These are phyloP conservation scores for Tuber indicum DNA, from an alignment of 495 filamentous ascomycete species.

Conservation along the genomic window DNA sequence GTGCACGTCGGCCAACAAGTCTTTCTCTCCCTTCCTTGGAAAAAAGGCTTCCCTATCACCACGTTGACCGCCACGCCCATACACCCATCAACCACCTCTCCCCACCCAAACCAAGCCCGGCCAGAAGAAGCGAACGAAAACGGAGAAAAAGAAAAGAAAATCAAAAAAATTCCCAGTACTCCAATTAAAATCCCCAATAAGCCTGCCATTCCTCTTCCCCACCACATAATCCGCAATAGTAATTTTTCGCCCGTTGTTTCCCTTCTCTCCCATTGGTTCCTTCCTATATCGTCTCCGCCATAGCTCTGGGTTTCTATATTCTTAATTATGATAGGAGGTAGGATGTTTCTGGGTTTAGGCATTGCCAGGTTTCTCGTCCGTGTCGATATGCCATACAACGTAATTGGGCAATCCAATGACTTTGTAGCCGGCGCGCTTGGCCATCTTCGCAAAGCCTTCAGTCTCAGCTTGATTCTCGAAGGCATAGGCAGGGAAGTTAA, in stretches of 20 bases:
- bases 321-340: constrained; percentile 49
- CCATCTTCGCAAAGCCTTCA: constrained; percentile 97
- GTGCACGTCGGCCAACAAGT: background rate
- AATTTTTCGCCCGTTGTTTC: constrained; percentile 26
- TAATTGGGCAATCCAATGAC: constrained; percentile 94
- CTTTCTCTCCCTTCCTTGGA: background rate
- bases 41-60: background rate
- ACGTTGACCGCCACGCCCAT: background rate
- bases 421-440: constrained; percentile 89
- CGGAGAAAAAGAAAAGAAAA: constrained; percentile 17
- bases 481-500: constrained; percentile 95
- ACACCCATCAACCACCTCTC: background rate
- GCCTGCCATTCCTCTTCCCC: background rate
- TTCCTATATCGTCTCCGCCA: constrained; percentile 25
- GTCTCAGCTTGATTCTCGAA: constrained; percentile 99
- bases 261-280: constrained; percentile 9
- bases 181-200: constrained; percentile 11
- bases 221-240: constrained; percentile 19
- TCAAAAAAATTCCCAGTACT: constrained; percentile 24
- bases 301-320: constrained; percentile 40
- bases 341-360: constrained; percentile 7
- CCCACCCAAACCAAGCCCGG: background rate
- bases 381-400: constrained; percentile 98
- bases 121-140: constrained; percentile 7
- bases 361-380: constrained; percentile 93